Conservation (phyloP, 768 basidiomycete species). For the Hortiboletus campestris region DNA sequence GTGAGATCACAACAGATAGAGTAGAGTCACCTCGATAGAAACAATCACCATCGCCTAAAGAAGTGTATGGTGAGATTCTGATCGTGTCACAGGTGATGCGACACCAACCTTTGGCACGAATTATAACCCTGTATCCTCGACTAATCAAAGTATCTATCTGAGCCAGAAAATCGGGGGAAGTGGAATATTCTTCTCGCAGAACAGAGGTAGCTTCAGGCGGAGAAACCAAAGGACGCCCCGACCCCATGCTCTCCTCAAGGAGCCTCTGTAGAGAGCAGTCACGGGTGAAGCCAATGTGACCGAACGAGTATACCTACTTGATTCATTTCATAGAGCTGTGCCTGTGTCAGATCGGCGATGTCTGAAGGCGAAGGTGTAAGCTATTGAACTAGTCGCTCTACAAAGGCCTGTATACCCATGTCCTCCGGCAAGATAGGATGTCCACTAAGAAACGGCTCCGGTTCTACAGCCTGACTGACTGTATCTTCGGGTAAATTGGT, state of each 20-base stretch:
- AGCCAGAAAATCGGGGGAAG: constrained; percentile 55
- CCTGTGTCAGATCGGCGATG: constrained; percentile 29
- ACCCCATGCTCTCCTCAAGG: constrained; percentile 38
- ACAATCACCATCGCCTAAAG: constrained; percentile 81
- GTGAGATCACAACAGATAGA: not conserved
- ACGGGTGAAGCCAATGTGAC: not conserved
- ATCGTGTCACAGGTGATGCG: constrained; percentile 1
- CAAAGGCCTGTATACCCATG: constrained; percentile 21
- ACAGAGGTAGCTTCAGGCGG: constrained; percentile 48
- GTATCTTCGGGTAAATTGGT: constrained; percentile 24
- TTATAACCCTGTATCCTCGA: constrained; percentile 63
- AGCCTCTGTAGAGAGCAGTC: constrained; percentile 29
- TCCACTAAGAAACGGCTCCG: constrained; percentile 24
- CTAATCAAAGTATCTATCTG: constrained; percentile 72
- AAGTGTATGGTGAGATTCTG: not conserved
- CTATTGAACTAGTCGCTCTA: not conserved
- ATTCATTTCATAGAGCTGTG: constrained; percentile 41
- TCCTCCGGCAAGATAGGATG: constrained; percentile 31
- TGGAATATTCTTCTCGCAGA: constrained; percentile 66
- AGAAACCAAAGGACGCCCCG: constrained; percentile 53
- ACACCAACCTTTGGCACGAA: constrained; percentile 66
- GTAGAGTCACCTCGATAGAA: constrained; percentile 77
- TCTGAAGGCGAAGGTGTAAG: constrained; percentile 25
- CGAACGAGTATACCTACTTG: constrained; percentile 28
- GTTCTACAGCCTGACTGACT: constrained; percentile 1